These are phyloP conservation scores for Ganoderma boninense DNA, from an alignment of 1,284 basidiomycete genomes.

Conservation along the genomic window DNA sequence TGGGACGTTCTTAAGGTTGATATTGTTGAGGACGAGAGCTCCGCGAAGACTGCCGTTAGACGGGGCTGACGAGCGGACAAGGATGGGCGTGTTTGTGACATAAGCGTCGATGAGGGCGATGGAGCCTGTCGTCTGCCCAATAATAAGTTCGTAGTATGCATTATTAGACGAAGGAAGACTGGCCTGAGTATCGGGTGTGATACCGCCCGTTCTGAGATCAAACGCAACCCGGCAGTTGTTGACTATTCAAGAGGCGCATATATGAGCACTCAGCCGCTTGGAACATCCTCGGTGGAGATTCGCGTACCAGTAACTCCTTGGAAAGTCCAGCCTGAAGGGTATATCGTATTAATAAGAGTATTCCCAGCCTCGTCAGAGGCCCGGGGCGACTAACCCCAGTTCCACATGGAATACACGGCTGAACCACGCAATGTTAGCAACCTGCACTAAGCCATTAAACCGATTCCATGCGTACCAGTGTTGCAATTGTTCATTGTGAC, in stretches of 20 bases:
- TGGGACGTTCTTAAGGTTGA: constrained; percentile 61
- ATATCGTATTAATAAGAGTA: constrained; percentile 25
- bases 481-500: constrained; percentile 61
- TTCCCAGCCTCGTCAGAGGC: background rate
- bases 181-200: constrained; percentile 36
- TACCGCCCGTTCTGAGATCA: constrained; percentile 56
- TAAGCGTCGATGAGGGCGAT: constrained; percentile 69
- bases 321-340: constrained; percentile 42
- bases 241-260: constrained; percentile 42
- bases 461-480: background rate
- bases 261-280: background rate
- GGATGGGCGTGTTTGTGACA: constrained; percentile 55
- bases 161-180: background rate
- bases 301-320: background rate
- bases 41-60: constrained; percentile 48
- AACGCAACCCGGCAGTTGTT: constrained; percentile 61
- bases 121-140: constrained; percentile 50
- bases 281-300: background rate
- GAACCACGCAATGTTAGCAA: constrained; percentile 35
- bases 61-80: constrained; percentile 45
- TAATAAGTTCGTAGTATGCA: too few species aligned
- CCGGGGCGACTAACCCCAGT: constrained; percentile 48
- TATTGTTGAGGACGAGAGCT: constrained; percentile 68
- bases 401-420: constrained; percentile 53
- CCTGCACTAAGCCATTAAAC: background rate